These are phyloP conservation scores for Mycena olivaceomarginata DNA, from an alignment of 768 basidiomycete genomes.

Conservation along the genomic window DNA sequence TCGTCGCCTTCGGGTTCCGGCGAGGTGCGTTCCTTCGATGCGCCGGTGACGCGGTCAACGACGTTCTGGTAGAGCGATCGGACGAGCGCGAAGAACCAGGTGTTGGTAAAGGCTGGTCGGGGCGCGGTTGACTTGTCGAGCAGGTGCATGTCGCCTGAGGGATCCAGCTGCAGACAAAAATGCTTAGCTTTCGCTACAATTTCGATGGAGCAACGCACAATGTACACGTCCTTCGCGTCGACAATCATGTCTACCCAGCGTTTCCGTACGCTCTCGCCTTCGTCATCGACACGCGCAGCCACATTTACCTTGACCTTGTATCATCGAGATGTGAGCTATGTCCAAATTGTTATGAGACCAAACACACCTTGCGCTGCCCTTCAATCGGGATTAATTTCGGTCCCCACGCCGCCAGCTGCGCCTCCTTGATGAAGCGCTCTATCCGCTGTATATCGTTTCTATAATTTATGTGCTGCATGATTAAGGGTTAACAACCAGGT, in stretches of 20 bases:
- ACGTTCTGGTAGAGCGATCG: slow-evolving; percentile 55
- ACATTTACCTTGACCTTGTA: slow-evolving; percentile 83
- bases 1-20: slow-evolving; percentile 58
- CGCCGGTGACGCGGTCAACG: slow-evolving; percentile 45
- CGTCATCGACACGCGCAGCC: slow-evolving; percentile 71
- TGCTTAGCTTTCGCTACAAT: slow-evolving; percentile 11
- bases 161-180: slow-evolving; percentile 70
- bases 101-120: slow-evolving; percentile 74
- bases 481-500: not conserved
- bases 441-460: slow-evolving; percentile 74
- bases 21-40: slow-evolving; percentile 44
- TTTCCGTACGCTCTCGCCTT: slow-evolving; percentile 69
- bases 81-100: slow-evolving; percentile 81
- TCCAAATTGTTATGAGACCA: slow-evolving; percentile 1
- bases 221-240: slow-evolving; percentile 83
- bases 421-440: slow-evolving; percentile 74
- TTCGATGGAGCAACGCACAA: slow-evolving; percentile 71
- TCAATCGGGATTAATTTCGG: slow-evolving; percentile 79
- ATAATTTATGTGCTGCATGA: not conserved
- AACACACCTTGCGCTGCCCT: slow-evolving; percentile 80
- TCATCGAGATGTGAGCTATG: slow-evolving; percentile 19
- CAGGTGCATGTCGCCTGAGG: slow-evolving; percentile 72
- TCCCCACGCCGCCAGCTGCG: slow-evolving; percentile 89
- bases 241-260: slow-evolving; percentile 89
- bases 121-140: slow-evolving; percentile 77